Evolutionary conservation across 768 basidiomycete genomes (phyloP).

Genomic region (Amanita pseudoporphyria): DNA sequence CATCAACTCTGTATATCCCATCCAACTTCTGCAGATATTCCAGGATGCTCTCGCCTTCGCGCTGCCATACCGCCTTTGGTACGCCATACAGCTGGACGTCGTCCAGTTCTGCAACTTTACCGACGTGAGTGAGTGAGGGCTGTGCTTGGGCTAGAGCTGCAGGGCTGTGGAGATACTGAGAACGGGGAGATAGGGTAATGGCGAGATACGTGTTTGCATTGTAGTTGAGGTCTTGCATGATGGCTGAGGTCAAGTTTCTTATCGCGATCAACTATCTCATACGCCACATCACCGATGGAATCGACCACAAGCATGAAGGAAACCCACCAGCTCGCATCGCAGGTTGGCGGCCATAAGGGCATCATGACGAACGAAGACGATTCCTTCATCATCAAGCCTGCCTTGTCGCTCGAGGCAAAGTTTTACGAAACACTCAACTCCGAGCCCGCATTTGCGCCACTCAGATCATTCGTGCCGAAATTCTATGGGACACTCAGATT

Average conservation of each 20-base stretch:
- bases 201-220: conserved; percentile 32
- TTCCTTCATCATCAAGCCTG: conserved; percentile 75
- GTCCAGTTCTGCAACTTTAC: conserved; percentile 30
- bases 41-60: conserved; percentile 5
- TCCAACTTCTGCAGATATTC: background rate
- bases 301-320: conserved; percentile 6
- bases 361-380: conserved; percentile 65
- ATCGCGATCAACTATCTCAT: background rate
- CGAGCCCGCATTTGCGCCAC: conserved; percentile 27
- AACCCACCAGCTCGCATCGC: conserved; percentile 31
- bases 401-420: conserved; percentile 48
- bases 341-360: conserved; percentile 79
- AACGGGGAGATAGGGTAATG: conserved; percentile 28
- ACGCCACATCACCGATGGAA: conserved; percentile 1
- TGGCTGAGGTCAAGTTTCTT: background rate
- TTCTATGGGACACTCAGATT: conserved; percentile 76
- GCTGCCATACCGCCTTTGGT: conserved; percentile 28
- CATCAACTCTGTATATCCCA: conserved; percentile 3
- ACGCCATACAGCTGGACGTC: conserved; percentile 39
- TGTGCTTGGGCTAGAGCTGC: conserved; percentile 21
- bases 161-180: conserved; percentile 23
- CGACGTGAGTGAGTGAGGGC: conserved; percentile 26
- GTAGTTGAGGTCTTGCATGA: conserved; percentile 25
- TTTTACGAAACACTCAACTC: conserved; percentile 58
- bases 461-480: conserved; percentile 56